These are phyloP conservation scores for Liquidambar formosana DNA, from an alignment of 164 flowering plant species.

Conservation along the genomic window DNA sequence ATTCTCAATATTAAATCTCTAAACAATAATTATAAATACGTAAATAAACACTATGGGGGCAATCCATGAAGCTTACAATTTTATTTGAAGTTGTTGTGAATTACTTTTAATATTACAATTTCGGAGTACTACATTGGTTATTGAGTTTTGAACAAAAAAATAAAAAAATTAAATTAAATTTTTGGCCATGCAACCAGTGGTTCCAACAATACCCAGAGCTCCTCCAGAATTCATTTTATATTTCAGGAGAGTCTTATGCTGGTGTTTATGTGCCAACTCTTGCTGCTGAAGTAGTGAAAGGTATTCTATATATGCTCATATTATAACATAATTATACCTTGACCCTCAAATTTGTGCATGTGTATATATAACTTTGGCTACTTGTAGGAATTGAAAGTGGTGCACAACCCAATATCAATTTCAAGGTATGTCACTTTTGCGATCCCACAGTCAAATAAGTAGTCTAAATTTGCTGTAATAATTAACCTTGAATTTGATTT, in stretches of 20 bases:
- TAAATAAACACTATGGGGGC: too few species aligned
- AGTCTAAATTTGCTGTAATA: too few species aligned
- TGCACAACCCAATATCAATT: constrained; percentile 14
- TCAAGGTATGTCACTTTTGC: constrained; percentile 13
- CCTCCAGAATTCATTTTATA: constrained; percentile 31
- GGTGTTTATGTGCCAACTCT: constrained; percentile 48
- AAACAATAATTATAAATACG: neutral
- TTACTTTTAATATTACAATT: neutral
- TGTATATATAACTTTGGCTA: too few species aligned
- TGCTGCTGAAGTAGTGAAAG: constrained; percentile 28
- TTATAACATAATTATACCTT: too few species aligned
- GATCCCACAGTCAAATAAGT: too few species aligned
- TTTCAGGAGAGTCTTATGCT: constrained; percentile 41
- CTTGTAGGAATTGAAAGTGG: constrained; percentile 23
- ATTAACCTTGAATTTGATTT: neutral
- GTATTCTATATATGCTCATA: too few species aligned
- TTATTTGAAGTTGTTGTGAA: too few species aligned
- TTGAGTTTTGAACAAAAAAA: neutral
- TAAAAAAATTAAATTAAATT: neutral
- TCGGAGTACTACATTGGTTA: too few species aligned
- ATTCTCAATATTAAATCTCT: too few species aligned
- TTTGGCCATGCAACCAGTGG: constrained; percentile 25
- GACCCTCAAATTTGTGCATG: too few species aligned
- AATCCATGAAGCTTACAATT: too few species aligned
- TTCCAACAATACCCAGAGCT: constrained; percentile 36